Base-by-base conservation (phyloP, 2,329 filamentous ascomycete species). In the Cercospora sojina region DNA sequence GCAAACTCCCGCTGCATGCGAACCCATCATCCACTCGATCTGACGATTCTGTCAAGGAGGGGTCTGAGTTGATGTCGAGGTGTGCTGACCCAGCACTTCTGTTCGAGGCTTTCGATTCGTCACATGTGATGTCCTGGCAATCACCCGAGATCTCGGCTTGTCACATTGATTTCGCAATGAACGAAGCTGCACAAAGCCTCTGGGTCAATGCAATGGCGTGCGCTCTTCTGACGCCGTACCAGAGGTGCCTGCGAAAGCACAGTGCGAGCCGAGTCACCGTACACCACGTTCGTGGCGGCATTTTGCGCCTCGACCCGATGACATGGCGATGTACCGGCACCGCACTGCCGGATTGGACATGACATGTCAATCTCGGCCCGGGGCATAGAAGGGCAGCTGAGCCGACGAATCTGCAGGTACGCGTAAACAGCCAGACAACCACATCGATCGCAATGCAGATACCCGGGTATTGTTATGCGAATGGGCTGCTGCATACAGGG, bases 361-460 rank as follows among this genome's bases (percentile, higher is more conserved):
- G 58, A 62, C 47, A 29, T 57, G 47, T 53, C 23, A 27, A 53
- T 10, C 16, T 57, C 27, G 27, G 53, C 27, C 31, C n/a, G 27
- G 53, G 18, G 18, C 12, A 20, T 29, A 47, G 29, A 23, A 57
- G 10, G 31, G 29, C 49, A 20, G 7, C 23, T 23, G 51, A 29
- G 31, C 58, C 61, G 35, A 10, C 47, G 49, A 20, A 32, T 29
- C 31, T 56, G 49, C 60, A 62, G 43, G 61, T 47, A 47, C 61
- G 61, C 47, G 55, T 49, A 61, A 57, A 57, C 53, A 57, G 35
- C 53, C 53, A 57, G 53, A 57, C 53, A 57, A 31, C 53, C 27
- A 57, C n/a, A 35, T 35, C 31, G 53, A 57, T 57, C 53, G 53
- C 27, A 31, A 35, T 57, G 53, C 55, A 18, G 20, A 27, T 25